Evolutionary conservation across 352 stramenopile genomes (phyloP), one percentile per base, ranked within the genome.

Genomic region (Phytopythium sindhum): DNA sequence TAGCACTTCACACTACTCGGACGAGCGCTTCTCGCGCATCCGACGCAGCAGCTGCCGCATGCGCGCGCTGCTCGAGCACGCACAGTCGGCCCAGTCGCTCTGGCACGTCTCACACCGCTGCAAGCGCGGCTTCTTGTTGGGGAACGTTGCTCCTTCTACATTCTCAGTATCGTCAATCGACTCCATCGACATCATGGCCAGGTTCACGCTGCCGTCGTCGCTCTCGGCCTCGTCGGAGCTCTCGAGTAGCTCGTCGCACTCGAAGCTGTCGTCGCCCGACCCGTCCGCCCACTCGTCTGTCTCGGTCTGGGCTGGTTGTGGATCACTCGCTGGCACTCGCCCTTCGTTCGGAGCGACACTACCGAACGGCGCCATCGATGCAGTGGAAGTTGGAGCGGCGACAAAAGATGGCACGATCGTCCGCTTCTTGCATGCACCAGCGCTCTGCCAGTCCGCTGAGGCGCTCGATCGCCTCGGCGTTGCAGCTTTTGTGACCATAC

Each of bases 161-260:
- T 12, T 14, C 21, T 10, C 11, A 9, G 5, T 24, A 15, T 2
- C 26, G 21, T 24, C 23, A 3, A 17, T n/a, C 10, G 44, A 29
- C 7, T 29, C 52, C 26, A 57, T 37, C 35, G 54, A 48, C 54
- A 57, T 44, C n/a, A 3, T 19, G 15, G 31, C 14, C 23, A 21
- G 39, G 9, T 23, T 44, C 24, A 29, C 45, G 51, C 48, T 4
- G 26, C 21, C 28, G 21, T 44, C 37, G 52, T 75, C 48, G 10
- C 69, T 61, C 50, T 75, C 67, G 23, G 73, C 68, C n/a, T 83
- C 78, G 39, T 84, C 75, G 2, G 78, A 86, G 62, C 80, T 89
- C 17, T 72, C 78, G 3, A 73, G 73, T 2, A 94, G 68, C 35
- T 91, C 86, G 24, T 92, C 81, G 39, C 84, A 78, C 74, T 94